Conservation (phyloP, 2,329 filamentous ascomycete genomes). For the Cercospora canescens region DNA sequence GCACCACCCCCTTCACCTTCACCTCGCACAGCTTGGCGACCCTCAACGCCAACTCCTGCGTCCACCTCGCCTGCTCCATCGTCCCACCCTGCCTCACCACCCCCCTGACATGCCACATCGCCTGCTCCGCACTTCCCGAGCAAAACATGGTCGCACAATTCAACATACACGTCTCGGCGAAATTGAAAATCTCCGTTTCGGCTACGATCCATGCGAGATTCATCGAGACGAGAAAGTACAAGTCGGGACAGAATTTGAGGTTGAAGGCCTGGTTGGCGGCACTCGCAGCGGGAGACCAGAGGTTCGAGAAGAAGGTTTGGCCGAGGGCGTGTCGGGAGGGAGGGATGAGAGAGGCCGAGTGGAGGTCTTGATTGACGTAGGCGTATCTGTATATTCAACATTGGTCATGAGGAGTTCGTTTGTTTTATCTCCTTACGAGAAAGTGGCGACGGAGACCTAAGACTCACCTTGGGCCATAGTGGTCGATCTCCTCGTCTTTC, state of each 20-base stretch:
- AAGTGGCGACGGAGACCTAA: no score
- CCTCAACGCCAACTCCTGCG: constrained; percentile 17
- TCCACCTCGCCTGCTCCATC: constrained; percentile 11
- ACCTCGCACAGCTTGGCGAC: constrained; percentile 13
- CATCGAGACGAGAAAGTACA: constrained; percentile 8
- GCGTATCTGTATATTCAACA: background rate
- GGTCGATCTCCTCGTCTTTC: constrained; percentile 17
- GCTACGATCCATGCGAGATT: constrained; percentile 7
- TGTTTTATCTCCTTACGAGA: no score
- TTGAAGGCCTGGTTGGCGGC: constrained; percentile 17
- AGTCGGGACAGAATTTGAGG: constrained; percentile 14
- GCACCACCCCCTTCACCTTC: constrained; percentile 5
- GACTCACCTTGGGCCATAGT: constrained; percentile 9
- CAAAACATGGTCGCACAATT: constrained; percentile 17
- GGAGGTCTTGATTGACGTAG: background rate
- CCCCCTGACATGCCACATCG: constrained; percentile 19
- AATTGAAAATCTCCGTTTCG: constrained; percentile 9
- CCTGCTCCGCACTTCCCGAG: constrained; percentile 11
- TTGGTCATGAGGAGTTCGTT: no score
- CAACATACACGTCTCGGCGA: constrained; percentile 16
- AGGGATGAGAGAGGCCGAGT: background rate
- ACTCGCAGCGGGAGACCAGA: constrained; percentile 9
- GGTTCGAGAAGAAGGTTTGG: constrained; percentile 6
- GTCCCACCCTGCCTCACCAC: constrained; percentile 19
- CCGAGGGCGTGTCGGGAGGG: background rate